Conservation (phyloP, 768 basidiomycete genomes). For the Tylopilus sp. region DNA sequence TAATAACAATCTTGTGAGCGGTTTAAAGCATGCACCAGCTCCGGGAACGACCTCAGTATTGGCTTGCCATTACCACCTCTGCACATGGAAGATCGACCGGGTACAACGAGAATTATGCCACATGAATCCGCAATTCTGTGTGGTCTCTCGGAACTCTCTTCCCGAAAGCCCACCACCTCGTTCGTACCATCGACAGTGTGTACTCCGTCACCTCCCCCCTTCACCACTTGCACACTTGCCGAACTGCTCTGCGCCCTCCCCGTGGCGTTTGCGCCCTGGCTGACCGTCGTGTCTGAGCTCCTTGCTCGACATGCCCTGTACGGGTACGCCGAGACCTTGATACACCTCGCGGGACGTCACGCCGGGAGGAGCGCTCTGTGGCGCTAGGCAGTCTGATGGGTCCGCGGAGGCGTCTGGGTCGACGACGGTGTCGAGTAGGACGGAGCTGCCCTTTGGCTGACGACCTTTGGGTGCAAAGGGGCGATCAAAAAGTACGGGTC, state of each 20-base stretch:
- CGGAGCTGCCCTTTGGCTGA: constrained; percentile 12
- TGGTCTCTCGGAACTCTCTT: constrained; percentile 5
- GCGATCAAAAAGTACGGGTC: too few species aligned
- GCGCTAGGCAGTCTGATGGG: constrained; percentile 5
- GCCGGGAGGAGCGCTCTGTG: constrained; percentile 27
- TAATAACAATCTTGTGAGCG: too few species aligned
- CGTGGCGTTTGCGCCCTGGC: constrained; percentile 26
- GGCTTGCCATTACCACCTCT: too few species aligned
- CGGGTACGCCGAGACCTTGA: constrained; percentile 28
- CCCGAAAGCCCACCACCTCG: constrained; percentile 8
- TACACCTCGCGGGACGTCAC: constrained; percentile 35
- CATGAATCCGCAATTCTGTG: too few species aligned
- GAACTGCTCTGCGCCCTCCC: constrained; percentile 20
- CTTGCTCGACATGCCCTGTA: constrained; percentile 32
- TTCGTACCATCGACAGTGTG: constrained; percentile 1
- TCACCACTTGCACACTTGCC: constrained; percentile 1
- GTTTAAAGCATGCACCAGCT: too few species aligned
- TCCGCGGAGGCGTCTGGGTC: constrained; percentile 31
- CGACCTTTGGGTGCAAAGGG: constrained; percentile 4
- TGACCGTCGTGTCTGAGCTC: constrained; percentile 36
- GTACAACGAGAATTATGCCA: too few species aligned
- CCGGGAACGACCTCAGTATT: too few species aligned
- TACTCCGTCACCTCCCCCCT: not conserved
- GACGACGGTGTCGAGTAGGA: constrained; percentile 29
- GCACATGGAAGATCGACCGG: too few species aligned